Evolutionary conservation across 2,329 filamentous ascomycete species (phyloP), one percentile per base, ranked within the genome.

Genomic region (Penicillium thymicola): DNA sequence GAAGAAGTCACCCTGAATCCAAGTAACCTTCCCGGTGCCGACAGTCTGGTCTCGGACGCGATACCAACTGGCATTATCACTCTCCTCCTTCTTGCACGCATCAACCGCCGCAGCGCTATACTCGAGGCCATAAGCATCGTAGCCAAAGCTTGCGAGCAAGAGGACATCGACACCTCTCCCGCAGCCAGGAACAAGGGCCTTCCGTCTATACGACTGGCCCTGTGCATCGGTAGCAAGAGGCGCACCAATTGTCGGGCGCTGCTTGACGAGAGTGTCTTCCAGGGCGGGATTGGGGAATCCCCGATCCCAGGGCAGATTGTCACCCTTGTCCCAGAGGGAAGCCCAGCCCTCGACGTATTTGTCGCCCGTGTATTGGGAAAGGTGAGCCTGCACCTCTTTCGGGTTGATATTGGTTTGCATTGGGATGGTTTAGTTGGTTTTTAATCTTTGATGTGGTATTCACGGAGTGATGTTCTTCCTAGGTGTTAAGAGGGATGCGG

Each of bases 151-250:
- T 48, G 86, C 83, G 43, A 96, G 81, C 37, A 96, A 78, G 10
- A 90, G 79, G 2, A 91, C 89, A 75, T 96, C 92, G 68, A 94
- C 88, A 5, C 91, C 92, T 45, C 84, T 82, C 0, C 91, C 92
- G 72, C 91, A 96, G 5, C 90, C 91, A 0, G 91, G 89, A 0
- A 96, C 88, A 9, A 95, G 78, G 1, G 87, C 90, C 55, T 77
- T 79, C 64, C 82, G 83, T 53, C 75, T 67, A 38, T 64, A 65
- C 32, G 56, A 63, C 25, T 65, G 42, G 10, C 61, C 62, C 42
- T 67, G 57, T 14, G 52, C 60, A 51, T 65, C 57, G 13, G 56
- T 50, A 5, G 70, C 46, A 58, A 73, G 59, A 5, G 72, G 62
- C 1, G 61, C 65, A 3, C 76, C 76, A 28, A 82, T 65, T 5